These are phyloP conservation scores for Aspergillus sp. DNA, from an alignment of 2,329 filamentous ascomycete species.

Conservation along the genomic window DNA sequence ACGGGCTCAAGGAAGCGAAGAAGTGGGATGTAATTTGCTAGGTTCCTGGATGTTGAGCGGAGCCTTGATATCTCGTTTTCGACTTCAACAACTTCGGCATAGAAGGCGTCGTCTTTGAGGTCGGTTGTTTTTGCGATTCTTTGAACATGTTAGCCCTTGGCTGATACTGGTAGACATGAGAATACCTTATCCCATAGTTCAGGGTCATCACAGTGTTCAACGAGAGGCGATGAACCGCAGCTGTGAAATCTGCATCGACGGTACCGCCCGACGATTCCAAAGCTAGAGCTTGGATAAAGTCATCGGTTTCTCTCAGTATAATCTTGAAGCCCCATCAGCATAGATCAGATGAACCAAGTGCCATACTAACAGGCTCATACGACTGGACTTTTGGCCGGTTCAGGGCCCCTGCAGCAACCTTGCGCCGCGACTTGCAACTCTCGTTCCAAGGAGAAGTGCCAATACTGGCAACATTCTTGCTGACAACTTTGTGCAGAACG, in stretches of 20 bases:
- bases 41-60: slow-evolving; percentile 1
- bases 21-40: slow-evolving; percentile 4
- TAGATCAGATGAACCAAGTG: accelerated
- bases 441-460: slow-evolving; percentile 2
- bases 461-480: slow-evolving; percentile 1
- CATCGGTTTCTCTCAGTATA: background rate
- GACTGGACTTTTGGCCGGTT: slow-evolving; percentile 2
- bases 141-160: background rate
- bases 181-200: background rate
- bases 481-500: background rate
- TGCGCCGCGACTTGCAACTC: slow-evolving; percentile 1
- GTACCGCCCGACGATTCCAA: background rate
- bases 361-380: background rate
- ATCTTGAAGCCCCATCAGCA: background rate
- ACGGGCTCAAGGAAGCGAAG: slow-evolving; percentile 2
- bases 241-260: background rate
- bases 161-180: background rate
- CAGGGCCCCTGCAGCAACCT: background rate
- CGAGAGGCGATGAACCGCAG: background rate
- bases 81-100: background rate
- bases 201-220: background rate
- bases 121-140: background rate
- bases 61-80: slow-evolving; percentile 1
- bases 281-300: background rate
- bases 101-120: background rate